Base-by-base conservation (phyloP, 2,329 filamentous ascomycete genomes). In the Apiospora rasikravindrae region DNA sequence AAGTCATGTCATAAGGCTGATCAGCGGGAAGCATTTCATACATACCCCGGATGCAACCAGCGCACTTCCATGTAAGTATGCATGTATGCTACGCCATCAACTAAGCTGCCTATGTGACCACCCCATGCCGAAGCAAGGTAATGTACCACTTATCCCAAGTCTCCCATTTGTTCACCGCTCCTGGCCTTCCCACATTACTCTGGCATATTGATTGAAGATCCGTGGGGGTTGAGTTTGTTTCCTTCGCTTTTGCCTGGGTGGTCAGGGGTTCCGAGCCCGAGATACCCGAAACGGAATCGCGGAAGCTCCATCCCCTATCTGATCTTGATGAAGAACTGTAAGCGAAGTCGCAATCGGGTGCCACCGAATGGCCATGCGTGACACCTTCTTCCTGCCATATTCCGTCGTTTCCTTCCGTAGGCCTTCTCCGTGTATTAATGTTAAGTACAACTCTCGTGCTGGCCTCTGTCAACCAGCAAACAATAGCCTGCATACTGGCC, bases 241-340 rank as follows among this genome's bases (percentile, higher is more conserved):
- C 4, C 44, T 22, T 11, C 45, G 19, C 22, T 16, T 13, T 42
- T 42, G 0, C 40, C 40, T 42, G 40, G 40, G 40, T 42, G 40
- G 40, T 42, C 14, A 10, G 22, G 51, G 51, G 13, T 19, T 22
- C 24, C 16, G 16, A 3, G 4, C 51, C 51, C 51, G 19, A 64
- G 53, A n/a, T 37, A 8, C 53, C 53, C 22, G 57, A 40, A 64
- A 40, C 29, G 33, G 33, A 64, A 64, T n/a, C 4, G 4, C 57
- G 57, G 57, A 64, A 64, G 57, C 22, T 64, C 33, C 10, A 37
- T 64, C n/a, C 57, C 57, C 57, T 64, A 64, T 40, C 57, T 33
- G 22, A 40, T 7, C 19, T 6, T 13, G 10, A 64, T 14, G 33
- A 40, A n/a, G 29, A n/a, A 64, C 33, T 37, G 40, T 37, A 40